Conservation (phyloP, 306 rosid species). For the Acmispon strigosus region DNA sequence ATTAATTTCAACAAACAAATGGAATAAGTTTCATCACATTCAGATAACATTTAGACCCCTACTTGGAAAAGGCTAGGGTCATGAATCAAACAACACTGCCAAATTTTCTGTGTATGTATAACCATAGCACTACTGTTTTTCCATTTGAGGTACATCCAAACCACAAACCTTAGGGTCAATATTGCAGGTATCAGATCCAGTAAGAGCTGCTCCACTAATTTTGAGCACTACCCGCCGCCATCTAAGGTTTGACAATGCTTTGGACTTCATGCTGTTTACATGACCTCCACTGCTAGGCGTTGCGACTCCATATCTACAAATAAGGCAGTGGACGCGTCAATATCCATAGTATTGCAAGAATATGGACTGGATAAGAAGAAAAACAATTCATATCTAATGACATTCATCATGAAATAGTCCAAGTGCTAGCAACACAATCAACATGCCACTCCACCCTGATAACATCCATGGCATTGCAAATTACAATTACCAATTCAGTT, state of each 20-base stretch:
- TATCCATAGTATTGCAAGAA: not conserved
- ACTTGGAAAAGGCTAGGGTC: slow-evolving; percentile 10
- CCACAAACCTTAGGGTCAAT: slow-evolving; percentile 75
- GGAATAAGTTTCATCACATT: not conserved
- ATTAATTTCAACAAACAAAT: slow-evolving; percentile 23
- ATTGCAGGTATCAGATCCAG: slow-evolving; percentile 74
- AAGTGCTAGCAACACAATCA: not conserved
- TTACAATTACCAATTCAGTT: not conserved
- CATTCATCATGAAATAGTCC: not conserved
- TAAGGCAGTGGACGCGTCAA: slow-evolving; percentile 5
- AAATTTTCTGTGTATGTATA: not conserved
- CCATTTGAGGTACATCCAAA: not conserved
- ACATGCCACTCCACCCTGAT: slow-evolving; percentile 1
- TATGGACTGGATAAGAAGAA: not conserved
- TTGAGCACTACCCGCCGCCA: slow-evolving; percentile 95
- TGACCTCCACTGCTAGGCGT: slow-evolving; percentile 51
- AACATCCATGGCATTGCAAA: not conserved
- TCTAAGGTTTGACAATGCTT: slow-evolving; percentile 52
- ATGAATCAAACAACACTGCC: not conserved
- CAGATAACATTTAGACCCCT: slow-evolving; percentile 7
- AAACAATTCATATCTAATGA: slow-evolving; percentile 1
- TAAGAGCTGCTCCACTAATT: slow-evolving; percentile 89
- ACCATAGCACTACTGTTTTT: not conserved
- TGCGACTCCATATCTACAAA: slow-evolving; percentile 50
- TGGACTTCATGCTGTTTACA: slow-evolving; percentile 53